These are phyloP conservation scores for Bretziella fagacearum DNA, from an alignment of 2,329 filamentous ascomycete genomes.

Conservation along the genomic window DNA sequence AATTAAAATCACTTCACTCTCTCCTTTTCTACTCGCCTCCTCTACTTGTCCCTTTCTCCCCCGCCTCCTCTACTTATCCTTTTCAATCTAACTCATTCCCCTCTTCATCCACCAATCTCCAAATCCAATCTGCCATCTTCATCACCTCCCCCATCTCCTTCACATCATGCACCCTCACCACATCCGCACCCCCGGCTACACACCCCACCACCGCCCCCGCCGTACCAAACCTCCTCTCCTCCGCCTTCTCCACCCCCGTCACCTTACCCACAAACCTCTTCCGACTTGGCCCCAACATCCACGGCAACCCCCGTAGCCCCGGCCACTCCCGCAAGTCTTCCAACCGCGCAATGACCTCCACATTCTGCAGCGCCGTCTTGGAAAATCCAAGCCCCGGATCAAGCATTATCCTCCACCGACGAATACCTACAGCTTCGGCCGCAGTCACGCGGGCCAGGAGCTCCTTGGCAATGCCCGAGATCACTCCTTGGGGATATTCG, in stretches of 20 bases:
- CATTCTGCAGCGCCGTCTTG: constrained; percentile 65
- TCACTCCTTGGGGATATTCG: constrained; percentile 51
- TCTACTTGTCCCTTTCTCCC: background rate
- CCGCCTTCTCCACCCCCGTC: constrained; percentile 56
- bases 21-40: background rate
- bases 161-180: constrained; percentile 85
- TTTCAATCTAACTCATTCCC: background rate
- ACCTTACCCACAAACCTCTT: constrained; percentile 78
- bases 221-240: constrained; percentile 65
- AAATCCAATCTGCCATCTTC: constrained; percentile 86
- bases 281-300: constrained; percentile 76
- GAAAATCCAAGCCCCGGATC: constrained; percentile 93
- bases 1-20: too few relatives aligned
- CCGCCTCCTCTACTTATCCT: background rate
- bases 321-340: constrained; percentile 46
- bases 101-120: constrained; percentile 31
- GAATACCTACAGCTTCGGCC: constrained; percentile 64
- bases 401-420: constrained; percentile 85
- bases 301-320: constrained; percentile 55
- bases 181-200: constrained; percentile 72
- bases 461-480: constrained; percentile 49
- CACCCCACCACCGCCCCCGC: constrained; percentile 76
- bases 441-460: constrained; percentile 52
- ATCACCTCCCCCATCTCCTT: constrained; percentile 69
- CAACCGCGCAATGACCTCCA: constrained; percentile 57